Evolutionary conservation across 2,329 filamentous ascomycete species (phyloP), one percentile per base, ranked within the genome.

Genomic region (Paradendryphiella salina): DNA sequence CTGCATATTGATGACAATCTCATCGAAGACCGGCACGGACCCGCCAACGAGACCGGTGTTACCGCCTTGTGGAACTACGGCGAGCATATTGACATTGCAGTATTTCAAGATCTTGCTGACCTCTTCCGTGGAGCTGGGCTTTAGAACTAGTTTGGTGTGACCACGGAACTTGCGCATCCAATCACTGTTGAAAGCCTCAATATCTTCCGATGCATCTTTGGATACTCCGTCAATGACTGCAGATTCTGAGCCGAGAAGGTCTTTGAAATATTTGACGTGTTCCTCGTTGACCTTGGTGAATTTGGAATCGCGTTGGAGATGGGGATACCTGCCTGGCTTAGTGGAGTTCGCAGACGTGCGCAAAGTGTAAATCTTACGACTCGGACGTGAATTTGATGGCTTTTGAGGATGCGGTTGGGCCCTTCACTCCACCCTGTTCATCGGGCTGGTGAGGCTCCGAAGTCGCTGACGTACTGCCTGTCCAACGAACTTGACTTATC

Each of bases 111-210:
- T 86, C 76, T 88, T 83, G 82, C 90, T 96, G 64, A 97, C 89
- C 75, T 99, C 87, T 65, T 93, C 86, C 0, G 90, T 93, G 13
- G 84, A 88, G 43, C 82, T 83, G 9, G 94, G 94, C 76, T 91
- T 95, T 56, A 99, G 77, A 4, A 97, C 91, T 20, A 99, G 79
- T 67, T 86, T 85, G 54, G 89, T 85, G 75, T 96, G 91, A 23
- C 94, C 95, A 54, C 89, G 86, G 78, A 96, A 99, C 77, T 99
- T 99, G 75, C 89, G 87, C 92, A 99, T 96, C 94, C 95, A 99
- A 77, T 99, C 94, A 70, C 86, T 85, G 75, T 99, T 99, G 81
- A 91, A 99, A 6, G 89, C 83, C 71, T 94, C 90, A 59, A 97
- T 81, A 70, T 97, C 94, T 64, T 89, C 88, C 2, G 80, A 77